Evolutionary conservation across 2,329 filamentous ascomycete species (phyloP), one percentile per base, ranked within the genome.

Genomic region (Ceratocystis lukuohia): DNA sequence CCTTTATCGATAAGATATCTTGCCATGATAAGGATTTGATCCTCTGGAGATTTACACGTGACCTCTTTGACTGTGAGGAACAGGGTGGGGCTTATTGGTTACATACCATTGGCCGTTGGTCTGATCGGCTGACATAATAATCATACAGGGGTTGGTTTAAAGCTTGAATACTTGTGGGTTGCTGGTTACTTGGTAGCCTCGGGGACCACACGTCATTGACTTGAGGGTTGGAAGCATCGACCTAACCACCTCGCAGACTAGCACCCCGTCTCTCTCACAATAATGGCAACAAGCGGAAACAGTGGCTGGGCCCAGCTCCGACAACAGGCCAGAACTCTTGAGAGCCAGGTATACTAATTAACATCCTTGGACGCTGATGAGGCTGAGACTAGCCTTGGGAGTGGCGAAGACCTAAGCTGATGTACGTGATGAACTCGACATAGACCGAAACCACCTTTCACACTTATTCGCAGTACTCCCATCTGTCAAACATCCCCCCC

Each of bases 271-370:
- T 45, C 10, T 53, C 28, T 45, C n/a, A 6, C 6, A 37, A 68
- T 41, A 62, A 68, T 68, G 67, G 61, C 67, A 50, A 59, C 66
- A 30, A 64, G 64, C 37, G 78, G 82, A 70, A 84, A 77, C 69
- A 80, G 83, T 69, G 87, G 91, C 78, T 99, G 94, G 94, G 87
- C 91, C 73, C 91, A 96, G 78, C 82, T 97, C 71, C 89, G 94
- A 72, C 91, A 96, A 75, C 93, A 97, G 77, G 90, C 91, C 69
- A 84, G 94, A 72, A 84, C 86, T 57, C 80, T 96, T 69, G 94
- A 99, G 76, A 90, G 88, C 69, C 93, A 97, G 83, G 93, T 96
- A 80, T 70, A 75, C 69, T 62, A 41, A 41, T 41, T 41, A 10
- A 20, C 25, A 15, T 48, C 22, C 12, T 7, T 53, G 22, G 44